These are phyloP conservation scores for Diaporthe destruens DNA, from an alignment of 2,329 filamentous ascomycete genomes.

Conservation along the genomic window DNA sequence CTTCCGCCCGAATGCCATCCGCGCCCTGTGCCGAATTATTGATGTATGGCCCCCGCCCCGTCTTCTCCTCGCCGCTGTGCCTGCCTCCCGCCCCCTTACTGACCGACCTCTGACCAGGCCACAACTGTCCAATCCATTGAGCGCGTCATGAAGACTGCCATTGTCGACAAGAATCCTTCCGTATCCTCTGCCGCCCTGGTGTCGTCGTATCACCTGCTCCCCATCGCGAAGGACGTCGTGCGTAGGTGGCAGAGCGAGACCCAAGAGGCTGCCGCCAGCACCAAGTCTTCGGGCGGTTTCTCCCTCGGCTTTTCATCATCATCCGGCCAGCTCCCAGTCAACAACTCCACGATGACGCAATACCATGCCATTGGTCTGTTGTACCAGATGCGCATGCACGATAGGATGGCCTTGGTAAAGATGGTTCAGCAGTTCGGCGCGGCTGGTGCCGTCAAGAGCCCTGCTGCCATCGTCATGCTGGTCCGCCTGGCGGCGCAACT, in stretches of 20 bases:
- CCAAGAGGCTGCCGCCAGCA: slow-evolving; percentile 92
- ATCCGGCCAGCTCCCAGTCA: slow-evolving; percentile 80
- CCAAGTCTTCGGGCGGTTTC: slow-evolving; percentile 90
- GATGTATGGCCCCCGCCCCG: slow-evolving; percentile 75
- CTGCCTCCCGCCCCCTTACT: slow-evolving; percentile 21
- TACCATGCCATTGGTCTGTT: slow-evolving; percentile 98
- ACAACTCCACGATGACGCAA: slow-evolving; percentile 97
- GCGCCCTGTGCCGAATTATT: slow-evolving; percentile 95
- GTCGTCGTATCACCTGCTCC: slow-evolving; percentile 97
- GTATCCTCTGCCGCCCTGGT: slow-evolving; percentile 96
- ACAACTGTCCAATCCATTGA: slow-evolving; percentile 98
- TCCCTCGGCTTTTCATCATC: slow-evolving; percentile 90
- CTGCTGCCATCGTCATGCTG: slow-evolving; percentile 90
- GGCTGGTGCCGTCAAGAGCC: slow-evolving; percentile 93
- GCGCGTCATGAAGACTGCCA: slow-evolving; percentile 97
- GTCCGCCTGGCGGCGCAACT: slow-evolving; percentile 93
- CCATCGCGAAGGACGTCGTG: slow-evolving; percentile 94
- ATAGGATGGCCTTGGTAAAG: slow-evolving; percentile 98
- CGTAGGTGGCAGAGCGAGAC: slow-evolving; percentile 98
- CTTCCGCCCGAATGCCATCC: slow-evolving; percentile 95
- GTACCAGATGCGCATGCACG: slow-evolving; percentile 97
- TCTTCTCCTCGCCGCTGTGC: slow-evolving; percentile 11
- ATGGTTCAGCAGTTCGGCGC: slow-evolving; percentile 99
- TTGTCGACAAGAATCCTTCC: slow-evolving; percentile 98
- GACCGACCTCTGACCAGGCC: slow-evolving; percentile 65